Evolutionary conservation across 805 yeast species (phyloP).

Genomic region (Grigorovia yakushimaensis): DNA sequence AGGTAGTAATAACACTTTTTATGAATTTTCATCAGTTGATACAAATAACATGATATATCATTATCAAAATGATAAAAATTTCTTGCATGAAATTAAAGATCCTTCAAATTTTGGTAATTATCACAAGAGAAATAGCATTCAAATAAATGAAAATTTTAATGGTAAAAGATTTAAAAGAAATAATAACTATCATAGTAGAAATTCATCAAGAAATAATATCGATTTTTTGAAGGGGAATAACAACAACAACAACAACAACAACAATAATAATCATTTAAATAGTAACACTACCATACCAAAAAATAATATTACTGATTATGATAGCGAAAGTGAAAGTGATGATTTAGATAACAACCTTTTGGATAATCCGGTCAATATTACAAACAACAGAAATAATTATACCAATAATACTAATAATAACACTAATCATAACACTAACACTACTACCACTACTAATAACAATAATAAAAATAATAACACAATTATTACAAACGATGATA

Average conservation of each 20-base stretch:
- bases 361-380: neutral
- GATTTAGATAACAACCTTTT: neutral
- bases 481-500: neutral
- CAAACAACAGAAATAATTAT: neutral
- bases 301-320: slow-evolving; percentile 1
- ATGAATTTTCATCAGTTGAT: slow-evolving; percentile 75
- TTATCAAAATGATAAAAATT: slow-evolving; percentile 26
- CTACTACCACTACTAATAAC: too few species aligned
- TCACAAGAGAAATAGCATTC: slow-evolving; percentile 25
- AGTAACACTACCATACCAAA: neutral
- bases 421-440: too few species aligned
- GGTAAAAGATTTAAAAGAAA: slow-evolving; percentile 1
- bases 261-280: too few species aligned
- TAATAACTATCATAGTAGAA: slow-evolving; percentile 1
- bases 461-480: neutral
- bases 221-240: too few species aligned
- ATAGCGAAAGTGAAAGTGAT: slow-evolving; percentile 1
- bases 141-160: slow-evolving; percentile 4
- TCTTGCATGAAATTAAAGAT: slow-evolving; percentile 47
- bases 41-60: slow-evolving; percentile 39
- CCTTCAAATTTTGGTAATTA: slow-evolving; percentile 62
- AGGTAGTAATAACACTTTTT: slow-evolving; percentile 72
- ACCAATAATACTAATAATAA: neutral
- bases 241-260: too few species aligned
- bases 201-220: slow-evolving; percentile 1